Evolutionary conservation across 2,329 filamentous ascomycete species (phyloP), one percentile per base, ranked within the genome.

Genomic region (Didymella keratinophila): DNA sequence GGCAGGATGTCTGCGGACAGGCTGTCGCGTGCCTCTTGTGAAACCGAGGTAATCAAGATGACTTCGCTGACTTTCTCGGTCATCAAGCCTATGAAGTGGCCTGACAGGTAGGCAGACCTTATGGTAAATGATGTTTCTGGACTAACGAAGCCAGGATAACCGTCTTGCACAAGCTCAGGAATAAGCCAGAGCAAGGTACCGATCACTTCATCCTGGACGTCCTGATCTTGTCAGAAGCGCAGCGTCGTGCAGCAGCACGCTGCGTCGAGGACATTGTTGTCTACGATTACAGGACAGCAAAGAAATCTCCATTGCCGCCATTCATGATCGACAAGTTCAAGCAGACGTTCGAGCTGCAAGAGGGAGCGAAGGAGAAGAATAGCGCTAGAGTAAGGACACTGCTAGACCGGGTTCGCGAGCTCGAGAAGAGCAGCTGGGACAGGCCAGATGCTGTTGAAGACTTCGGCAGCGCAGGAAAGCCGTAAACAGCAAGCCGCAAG

Each of bases 381-480:
- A 80, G 82, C 37, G 71, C 72, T 42, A 81, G 82, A 58, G 86
- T 90, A 32, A 75, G 77, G 64, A 79, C 81, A 14, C 78, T 95
- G 52, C 56, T 72, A 23, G 60, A 59, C 8, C 64, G 71, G 36
- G 80, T 89, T 45, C 72, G 76, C n/a, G 77, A 79, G 39, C 76
- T 97, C 44, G 93, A 97, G 79, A 81, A 81, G 68, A 81, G 83
- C 57, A 92, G 89, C 30, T 96, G 93, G 92, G 84, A 93, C 76
- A 80, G 87, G 56, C 76, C 79, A 34, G 89, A 85, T 73, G 91
- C 91, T 1, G 84, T 89, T 27, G 91, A 95, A 73, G 89, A 92
- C 73, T 72, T 88, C 36, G 77, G 77, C 34, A 72, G 68, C 58
- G 70, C 66, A 60, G 60, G 54, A n/a, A 49, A 57, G 47, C 52